Evolutionary conservation across 441 rosid species (phyloP), one percentile per base, ranked within the genome.

Genomic region (Pelargonium exstipulatum): DNA sequence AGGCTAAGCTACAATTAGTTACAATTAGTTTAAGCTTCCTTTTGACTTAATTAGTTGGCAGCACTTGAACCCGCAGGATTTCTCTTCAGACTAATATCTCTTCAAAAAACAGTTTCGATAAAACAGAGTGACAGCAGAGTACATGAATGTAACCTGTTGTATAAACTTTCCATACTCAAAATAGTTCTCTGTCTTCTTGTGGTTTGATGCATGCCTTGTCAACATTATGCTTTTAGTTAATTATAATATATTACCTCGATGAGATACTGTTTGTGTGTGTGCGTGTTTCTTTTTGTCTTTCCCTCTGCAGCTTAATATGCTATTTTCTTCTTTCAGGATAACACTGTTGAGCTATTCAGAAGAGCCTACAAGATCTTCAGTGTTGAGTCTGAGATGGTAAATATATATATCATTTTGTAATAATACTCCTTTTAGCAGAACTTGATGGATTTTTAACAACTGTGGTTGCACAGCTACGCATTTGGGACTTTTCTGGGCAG

Each of bases 331-430:
- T 17, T 62, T 4, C 57, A 89, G 95, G 91, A 89, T 74, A 89
- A 89, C 76, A 64, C 90, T 70, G 79, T 74, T 62, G 91, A 89
- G 79, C 79, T 84, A 75, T 89, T 85, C 81, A 84, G 83, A 84
- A 84, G 95, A 81, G 90, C 92, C 29, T 89, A 88, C 84, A 85
- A 83, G 86, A 87, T 89, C 79, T 87, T 89, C 78, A 86, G 80
- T 73, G 67, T 81, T 57, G 89, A 89, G 71, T 79, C 86, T 69
- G 87, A 87, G 74, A 86, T 78, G 92, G 95, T 89, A 80, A 70
- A 67, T 63, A 64, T 73, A 24, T 71, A 48, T 71, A 62, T 68
- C 24, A 58, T 68, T 69, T 69, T 66, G 67, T 12, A 29, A 62
- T 8, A 14, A 51, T 58, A 61, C 13, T 65, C 55, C 64, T 46